Percentiles rank a stretch among this genome's conserved stretches.
phyloP scores from a whole-genome alignment of 768 basidiomycete genomes.

The Tulasnella sp. region DNA sequence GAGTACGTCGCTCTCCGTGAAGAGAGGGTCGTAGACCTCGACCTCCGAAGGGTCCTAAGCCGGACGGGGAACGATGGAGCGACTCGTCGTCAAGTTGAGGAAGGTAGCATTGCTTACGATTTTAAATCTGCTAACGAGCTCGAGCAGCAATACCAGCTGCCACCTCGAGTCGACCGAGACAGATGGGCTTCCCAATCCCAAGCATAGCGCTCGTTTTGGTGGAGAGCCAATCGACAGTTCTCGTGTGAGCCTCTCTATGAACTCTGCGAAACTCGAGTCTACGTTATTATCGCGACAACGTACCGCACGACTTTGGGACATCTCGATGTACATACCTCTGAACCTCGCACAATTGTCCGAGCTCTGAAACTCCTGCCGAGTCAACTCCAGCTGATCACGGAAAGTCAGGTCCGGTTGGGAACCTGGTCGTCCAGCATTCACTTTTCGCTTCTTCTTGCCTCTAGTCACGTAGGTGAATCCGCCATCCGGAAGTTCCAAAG shows the following conservation, averaged over 20 bases:
- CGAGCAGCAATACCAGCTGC: neutral
- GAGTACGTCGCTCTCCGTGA: neutral
- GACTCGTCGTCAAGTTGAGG: too few relatives aligned
- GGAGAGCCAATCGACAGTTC: neutral
- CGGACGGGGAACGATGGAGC: neutral
- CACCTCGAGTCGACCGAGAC: neutral
- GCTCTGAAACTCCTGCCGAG: neutral
- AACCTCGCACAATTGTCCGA: neutral
- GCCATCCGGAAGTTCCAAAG: neutral
- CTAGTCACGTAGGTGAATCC: neutral
- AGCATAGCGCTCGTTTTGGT: neutral
- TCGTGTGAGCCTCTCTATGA: neutral
- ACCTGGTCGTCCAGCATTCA: neutral
- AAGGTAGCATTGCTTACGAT: neutral
- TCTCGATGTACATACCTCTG: neutral
- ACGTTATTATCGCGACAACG: neutral
- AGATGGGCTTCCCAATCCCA: neutral
- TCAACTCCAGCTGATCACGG: neutral
- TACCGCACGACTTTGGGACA: neutral
- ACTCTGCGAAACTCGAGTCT: neutral
- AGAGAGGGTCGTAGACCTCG: neutral
- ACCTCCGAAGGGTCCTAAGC: neutral
- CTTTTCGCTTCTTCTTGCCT: neutral
- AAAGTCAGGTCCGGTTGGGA: neutral
- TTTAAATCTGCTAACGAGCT: neutral